Conservation (phyloP, 495 filamentous ascomycete species). For the Venustampulla echinocandica region DNA sequence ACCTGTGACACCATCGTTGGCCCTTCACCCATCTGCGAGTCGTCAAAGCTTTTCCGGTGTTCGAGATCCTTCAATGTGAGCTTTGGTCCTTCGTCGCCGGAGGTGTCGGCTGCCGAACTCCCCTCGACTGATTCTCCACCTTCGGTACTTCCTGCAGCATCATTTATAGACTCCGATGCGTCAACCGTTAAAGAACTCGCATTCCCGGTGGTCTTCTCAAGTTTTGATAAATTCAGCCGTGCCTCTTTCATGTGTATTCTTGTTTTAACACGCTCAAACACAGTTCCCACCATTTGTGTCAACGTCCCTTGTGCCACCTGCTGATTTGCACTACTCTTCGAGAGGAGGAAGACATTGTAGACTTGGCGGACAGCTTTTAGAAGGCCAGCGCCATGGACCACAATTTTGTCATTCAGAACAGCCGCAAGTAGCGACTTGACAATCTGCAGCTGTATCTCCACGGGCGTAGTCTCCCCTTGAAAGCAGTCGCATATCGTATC, state of each 20-base stretch:
- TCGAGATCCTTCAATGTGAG: constrained; percentile 95
- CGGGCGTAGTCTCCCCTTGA: constrained; percentile 83
- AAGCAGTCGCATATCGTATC: constrained; percentile 99
- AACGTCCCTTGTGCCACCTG: constrained; percentile 93
- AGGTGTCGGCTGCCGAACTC: constrained; percentile 40
- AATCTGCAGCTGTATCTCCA: constrained; percentile 92
- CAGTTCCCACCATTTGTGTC: constrained; percentile 97
- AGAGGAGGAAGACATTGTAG: constrained; percentile 97
- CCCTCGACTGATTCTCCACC: constrained; percentile 32
- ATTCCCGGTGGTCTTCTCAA: constrained; percentile 30
- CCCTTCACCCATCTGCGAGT: constrained; percentile 80
- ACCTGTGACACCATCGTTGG: constrained; percentile 88
- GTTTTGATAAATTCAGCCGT: constrained; percentile 39
- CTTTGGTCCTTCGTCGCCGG: constrained; percentile 56
- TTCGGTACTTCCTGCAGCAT: constrained; percentile 35
- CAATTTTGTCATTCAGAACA: constrained; percentile 94
- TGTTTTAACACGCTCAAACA: constrained; percentile 90
- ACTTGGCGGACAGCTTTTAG: constrained; percentile 97
- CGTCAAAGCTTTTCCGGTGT: constrained; percentile 86
- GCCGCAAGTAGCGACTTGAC: constrained; percentile 93
- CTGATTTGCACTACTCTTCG: constrained; percentile 84
- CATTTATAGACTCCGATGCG: constrained; percentile 25
- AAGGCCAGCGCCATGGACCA: constrained; percentile 93
- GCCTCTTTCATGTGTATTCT: constrained; percentile 81
- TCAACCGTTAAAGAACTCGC: constrained; percentile 26